phyloP scores from a whole-genome alignment of 2,329 filamentous ascomycete genomes.

The Zalaria obscura region DNA sequence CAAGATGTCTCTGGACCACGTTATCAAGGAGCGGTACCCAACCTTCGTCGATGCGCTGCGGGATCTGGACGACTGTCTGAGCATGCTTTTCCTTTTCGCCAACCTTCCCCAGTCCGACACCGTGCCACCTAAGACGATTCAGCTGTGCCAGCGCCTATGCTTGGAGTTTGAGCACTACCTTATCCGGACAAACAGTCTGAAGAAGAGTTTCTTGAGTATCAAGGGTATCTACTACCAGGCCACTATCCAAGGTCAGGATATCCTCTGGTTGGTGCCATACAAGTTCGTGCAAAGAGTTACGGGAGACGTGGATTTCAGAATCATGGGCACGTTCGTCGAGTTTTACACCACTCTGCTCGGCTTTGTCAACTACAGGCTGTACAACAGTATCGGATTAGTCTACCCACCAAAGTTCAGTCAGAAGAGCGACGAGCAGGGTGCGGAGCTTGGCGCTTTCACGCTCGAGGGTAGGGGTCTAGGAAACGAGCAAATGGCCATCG shows the following conservation, averaged over 20 bases:
- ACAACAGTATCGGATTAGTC: constrained; percentile 79
- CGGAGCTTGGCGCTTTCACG: constrained; percentile 80
- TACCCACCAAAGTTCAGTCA: constrained; percentile 92
- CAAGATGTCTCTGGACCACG: constrained; percentile 83
- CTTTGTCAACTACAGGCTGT: constrained; percentile 92
- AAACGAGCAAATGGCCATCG: constrained; percentile 12
- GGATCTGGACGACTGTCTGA: constrained; percentile 91
- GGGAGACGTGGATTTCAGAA: constrained; percentile 91
- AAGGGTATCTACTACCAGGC: constrained; percentile 99
- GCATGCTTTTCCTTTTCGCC: constrained; percentile 94
- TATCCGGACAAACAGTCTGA: constrained; percentile 78
- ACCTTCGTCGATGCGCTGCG: constrained; percentile 89
- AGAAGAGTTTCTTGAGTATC: constrained; percentile 94
- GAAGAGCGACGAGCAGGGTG: constrained; percentile 74
- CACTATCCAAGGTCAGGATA: constrained; percentile 90
- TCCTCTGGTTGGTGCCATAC: constrained; percentile 94
- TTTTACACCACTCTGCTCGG: constrained; percentile 95
- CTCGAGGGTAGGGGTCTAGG: constrained; percentile 59
- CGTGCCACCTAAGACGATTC: constrained; percentile 90
- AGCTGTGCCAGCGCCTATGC: constrained; percentile 80
- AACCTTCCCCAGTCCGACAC: constrained; percentile 82
- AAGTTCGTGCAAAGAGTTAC: constrained; percentile 93
- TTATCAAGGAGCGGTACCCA: constrained; percentile 95
- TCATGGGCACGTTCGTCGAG: constrained; percentile 98
- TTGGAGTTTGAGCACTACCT: constrained; percentile 98